Base-by-base conservation (phyloP, 345 rosid species). In the Salix purpurea region DNA sequence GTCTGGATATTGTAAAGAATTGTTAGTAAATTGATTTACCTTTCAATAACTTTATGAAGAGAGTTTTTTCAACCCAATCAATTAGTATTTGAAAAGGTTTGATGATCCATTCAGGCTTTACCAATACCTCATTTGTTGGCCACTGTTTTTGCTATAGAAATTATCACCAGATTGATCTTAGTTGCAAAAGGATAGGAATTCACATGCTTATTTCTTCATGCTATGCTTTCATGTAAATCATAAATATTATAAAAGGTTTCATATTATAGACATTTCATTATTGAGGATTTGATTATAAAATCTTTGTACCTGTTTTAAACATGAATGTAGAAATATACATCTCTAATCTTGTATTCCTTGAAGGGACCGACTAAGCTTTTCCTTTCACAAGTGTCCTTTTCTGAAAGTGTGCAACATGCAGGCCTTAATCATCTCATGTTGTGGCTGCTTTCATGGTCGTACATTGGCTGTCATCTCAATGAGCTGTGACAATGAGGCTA, bases 401-500 rank as follows among this genome's bases (percentile, higher is more conserved):
- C 67, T 82, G 15, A 12, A 28, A 21, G 21, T 70, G 44, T 74
- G 39, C 26, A 60, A 13, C 67, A 61, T 83, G 73, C 93, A 95
- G 99, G 99, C 87, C 75, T 79, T 93, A 71, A 92, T 96, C 39
- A 92, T 96, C 79, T 96, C 99, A 68, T 93, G 97, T 77, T 92
- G 99, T 80, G 97, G 99, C 34, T 96, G 99, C 87, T 96, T 96
- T 80, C 99, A 93, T 76, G 99, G 99, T 52, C 99, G 97, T 81
- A 96, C 99, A 24, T 76, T 96, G 78, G 99, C 90, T 70, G 92
- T 83, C 77, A 89, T 96, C 73, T 96, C 99, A 75, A 93, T 96
- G 99, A 96, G 99, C 80, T 96, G 99, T 86, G 99, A 96, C 91
- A 91, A 90, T 77, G 97, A 96, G 71, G 97, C 99, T 73, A 93